Evolutionary conservation across 2,329 filamentous ascomycete genomes (phyloP), one percentile per base, ranked within the genome.

Genomic region (Triangularia setosa): DNA sequence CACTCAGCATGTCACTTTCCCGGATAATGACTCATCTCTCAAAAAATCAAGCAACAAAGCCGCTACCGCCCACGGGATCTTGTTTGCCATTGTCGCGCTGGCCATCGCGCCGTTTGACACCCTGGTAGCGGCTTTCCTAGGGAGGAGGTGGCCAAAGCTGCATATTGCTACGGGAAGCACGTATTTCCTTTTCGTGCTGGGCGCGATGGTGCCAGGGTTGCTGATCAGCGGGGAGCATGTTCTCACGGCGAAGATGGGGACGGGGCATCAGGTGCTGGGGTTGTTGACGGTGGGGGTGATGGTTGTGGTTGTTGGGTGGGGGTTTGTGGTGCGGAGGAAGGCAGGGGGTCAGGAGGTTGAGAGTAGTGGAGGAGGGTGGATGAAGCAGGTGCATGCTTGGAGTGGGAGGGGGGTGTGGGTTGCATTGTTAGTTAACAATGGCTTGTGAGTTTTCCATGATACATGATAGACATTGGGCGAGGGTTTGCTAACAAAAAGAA

Each of bases 241-340:
- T 11, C 25, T 55, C 62, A 72, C 72, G 7, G 62, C 65, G 25
- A 65, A 68, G 21, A 69, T 70, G 30, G 58, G 55, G 12, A 72
- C 72, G 6, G 35, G 54, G 5, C 72, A 73, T 57, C 72, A 73
- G 40, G 63, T 71, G 18, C 58, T 73, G 8, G 72, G 72, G 14
- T 63, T 73, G 53, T 12, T 71, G 4, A 66, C 67, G 9, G 60
- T 72, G 27, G 65, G 65, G 21, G 25, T 66, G n/a, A 63, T 72
- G 62, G 60, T 48, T 18, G 40, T 12, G n/a, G 21, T 48, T n/a
- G 40, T 67, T 66, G 62, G 70, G 70, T 16, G 21, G 69, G 1
- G 64, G 30, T 3, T 33, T 70, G 58, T 65, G 64, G 11, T 55
- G 66, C 24, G 44, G 68, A 53, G 64, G 60, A 58, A 65, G 59